Evolutionary conservation across 140 eudicot genomes (phyloP).

Genomic region (Bidens hawaiensis): DNA sequence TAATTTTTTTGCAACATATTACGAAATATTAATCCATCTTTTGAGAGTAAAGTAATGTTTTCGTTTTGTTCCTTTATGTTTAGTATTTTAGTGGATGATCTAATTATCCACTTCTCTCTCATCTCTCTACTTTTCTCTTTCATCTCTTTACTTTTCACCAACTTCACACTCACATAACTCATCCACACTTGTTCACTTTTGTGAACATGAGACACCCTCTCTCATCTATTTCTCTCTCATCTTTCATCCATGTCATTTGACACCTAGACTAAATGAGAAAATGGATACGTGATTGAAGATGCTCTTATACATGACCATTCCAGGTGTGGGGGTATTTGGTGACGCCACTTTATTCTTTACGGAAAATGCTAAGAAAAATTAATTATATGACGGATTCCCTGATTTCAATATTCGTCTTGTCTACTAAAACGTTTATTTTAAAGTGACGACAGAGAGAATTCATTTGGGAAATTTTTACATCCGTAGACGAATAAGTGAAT

Average conservation of each 20-base stretch:
- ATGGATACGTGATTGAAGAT: too few species aligned
- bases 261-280: too few species aligned
- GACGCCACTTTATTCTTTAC: slow-evolving; percentile 19
- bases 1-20: too few species aligned
- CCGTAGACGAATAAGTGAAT: slow-evolving; percentile 2
- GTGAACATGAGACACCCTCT: too few species aligned
- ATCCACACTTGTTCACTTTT: too few species aligned
- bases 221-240: too few species aligned
- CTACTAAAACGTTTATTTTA: slow-evolving; percentile 5
- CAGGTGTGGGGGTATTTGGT: slow-evolving; percentile 19
- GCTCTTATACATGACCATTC: slow-evolving; percentile 22
- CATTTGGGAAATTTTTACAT: background rate
- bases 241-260: too few species aligned
- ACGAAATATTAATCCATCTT: background rate
- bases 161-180: too few species aligned
- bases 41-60: background rate
- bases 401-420: slow-evolving; percentile 23
- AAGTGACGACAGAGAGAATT: slow-evolving; percentile 7
- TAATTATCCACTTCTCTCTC: too few species aligned
- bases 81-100: slow-evolving; percentile 16
- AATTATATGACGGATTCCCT: slow-evolving; percentile 20
- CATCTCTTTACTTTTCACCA: too few species aligned
- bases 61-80: background rate
- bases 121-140: too few species aligned
- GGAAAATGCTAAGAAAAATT: background rate